Base-by-base conservation (phyloP, 345 rosid species). In the Citrus maxima region DNA sequence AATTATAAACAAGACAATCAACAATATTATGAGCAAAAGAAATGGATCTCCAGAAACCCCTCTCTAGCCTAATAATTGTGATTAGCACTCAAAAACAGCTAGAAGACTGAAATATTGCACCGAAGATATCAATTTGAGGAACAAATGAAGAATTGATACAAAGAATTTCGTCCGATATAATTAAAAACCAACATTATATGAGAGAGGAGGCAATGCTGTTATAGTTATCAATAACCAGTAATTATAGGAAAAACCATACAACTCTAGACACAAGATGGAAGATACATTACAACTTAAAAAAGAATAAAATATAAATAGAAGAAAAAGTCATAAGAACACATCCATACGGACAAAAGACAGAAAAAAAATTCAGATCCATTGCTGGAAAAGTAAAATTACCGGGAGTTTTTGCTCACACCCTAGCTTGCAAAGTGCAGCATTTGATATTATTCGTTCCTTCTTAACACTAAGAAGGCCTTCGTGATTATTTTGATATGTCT, bases 381-480 rank as follows among this genome's bases (percentile, higher is more conserved):
- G 19, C 13, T 18, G 42, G 30, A 46, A 72, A 28, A 61, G 25
- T 80, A 63, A 42, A 46, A 24, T 81, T 81, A 96, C 99, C 91
- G 88, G 94, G 82, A 96, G 83, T 78, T 94, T 90, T 82, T 77
- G 81, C 35, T 88, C 76, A 63, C 94, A 91, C 80, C 98, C 99
- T 24, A 86, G 85, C 81, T 77, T 83, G 86, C 92, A 89, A 59
- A 96, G 97, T 73, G 90, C 81, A 77, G 84, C 88, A 87, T 96
- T 96, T 14, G 89, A 88, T 61, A 93, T 82, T 58, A 93, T 81
- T 80, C 60, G 86, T 0, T 91, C 95, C 84, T 86, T 96, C 84
- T 84, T 87, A 46, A 82, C 10, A 83, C 94, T 96, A 16, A 94
- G 92, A 82, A 93, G 88, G 78, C 99, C 99, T 76, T 91, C 98